A percentile compares a stretch with the other conserved stretches of the same genome.
Conservation (phyloP, 2,329 filamentous ascomycete genomes). For the Claviceps sp. region DNA sequence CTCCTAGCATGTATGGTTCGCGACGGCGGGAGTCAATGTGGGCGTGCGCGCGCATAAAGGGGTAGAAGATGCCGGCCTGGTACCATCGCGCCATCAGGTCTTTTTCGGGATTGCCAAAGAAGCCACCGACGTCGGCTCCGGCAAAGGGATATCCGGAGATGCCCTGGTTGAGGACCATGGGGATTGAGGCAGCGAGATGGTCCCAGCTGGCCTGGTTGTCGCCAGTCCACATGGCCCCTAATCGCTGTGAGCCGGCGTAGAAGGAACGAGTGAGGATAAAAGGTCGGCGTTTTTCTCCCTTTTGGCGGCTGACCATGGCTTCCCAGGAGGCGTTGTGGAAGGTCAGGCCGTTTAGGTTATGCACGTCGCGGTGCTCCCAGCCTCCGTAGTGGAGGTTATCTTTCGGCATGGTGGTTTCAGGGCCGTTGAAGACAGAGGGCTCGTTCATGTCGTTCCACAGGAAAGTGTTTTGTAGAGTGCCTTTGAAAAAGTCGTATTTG, state of each 20-base stretch:
- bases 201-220: slow-evolving; percentile 93
- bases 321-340: slow-evolving; percentile 90
- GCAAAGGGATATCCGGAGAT: slow-evolving; percentile 89
- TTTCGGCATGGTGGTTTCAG: slow-evolving; percentile 97
- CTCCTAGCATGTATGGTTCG: slow-evolving; percentile 78
- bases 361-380: slow-evolving; percentile 95
- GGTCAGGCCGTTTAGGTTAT: slow-evolving; percentile 92
- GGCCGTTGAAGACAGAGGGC: slow-evolving; percentile 95
- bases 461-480: slow-evolving; percentile 73
- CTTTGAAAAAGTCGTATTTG: slow-evolving; percentile 78
- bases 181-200: slow-evolving; percentile 76
- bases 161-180: slow-evolving; percentile 87
- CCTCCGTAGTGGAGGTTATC: slow-evolving; percentile 84
- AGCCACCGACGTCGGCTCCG: slow-evolving; percentile 91
- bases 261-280: slow-evolving; percentile 91
- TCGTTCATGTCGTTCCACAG: slow-evolving; percentile 99
- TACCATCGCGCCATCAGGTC: slow-evolving; percentile 92
- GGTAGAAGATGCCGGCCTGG: slow-evolving; percentile 91
- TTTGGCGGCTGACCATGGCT: slow-evolving; percentile 70
- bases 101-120: slow-evolving; percentile 92
- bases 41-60: slow-evolving; percentile 93
- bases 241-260: slow-evolving; percentile 78
- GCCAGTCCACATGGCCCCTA: slow-evolving; percentile 96
- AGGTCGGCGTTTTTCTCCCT: slow-evolving; percentile 71
- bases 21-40: slow-evolving; percentile 92